phyloP scores from a whole-genome alignment of 1,284 basidiomycete genomes.

The Schizophyllum amplum region DNA sequence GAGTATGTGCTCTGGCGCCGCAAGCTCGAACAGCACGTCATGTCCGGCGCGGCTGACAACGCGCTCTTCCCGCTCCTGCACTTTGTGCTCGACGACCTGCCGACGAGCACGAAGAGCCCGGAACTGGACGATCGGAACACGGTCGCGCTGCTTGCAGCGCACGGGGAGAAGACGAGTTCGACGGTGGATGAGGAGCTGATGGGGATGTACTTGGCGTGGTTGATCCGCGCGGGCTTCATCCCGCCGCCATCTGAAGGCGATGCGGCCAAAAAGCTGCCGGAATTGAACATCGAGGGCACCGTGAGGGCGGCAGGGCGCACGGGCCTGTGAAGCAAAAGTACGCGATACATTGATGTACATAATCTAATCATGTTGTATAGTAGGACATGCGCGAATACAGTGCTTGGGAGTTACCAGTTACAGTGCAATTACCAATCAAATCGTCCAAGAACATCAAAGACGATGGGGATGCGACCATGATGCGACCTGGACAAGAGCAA shows the following conservation, averaged over 20 bases:
- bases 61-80: slow-evolving; percentile 96
- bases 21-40: slow-evolving; percentile 90
- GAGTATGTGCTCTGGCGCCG: slow-evolving; percentile 94
- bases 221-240: slow-evolving; percentile 83
- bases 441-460: no score
- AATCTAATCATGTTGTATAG: no score
- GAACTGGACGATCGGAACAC: slow-evolving; percentile 89
- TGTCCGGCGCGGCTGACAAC: slow-evolving; percentile 83
- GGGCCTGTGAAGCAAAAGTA: slow-evolving; percentile 20
- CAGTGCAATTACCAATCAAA: no score
- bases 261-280: slow-evolving; percentile 39
- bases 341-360: background rate
- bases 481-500: no score
- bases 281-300: slow-evolving; percentile 22
- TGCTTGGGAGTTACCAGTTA: no score
- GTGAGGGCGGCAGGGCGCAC: slow-evolving; percentile 41
- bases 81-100: slow-evolving; percentile 95
- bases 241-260: slow-evolving; percentile 42
- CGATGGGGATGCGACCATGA: no score
- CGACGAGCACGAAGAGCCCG: slow-evolving; percentile 92
- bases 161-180: slow-evolving; percentile 33
- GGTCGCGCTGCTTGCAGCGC: slow-evolving; percentile 48
- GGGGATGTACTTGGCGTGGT: slow-evolving; percentile 92
- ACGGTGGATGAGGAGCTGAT: slow-evolving; percentile 77
- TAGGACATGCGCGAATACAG: no score